Percentiles rank a stretch among this genome's conserved stretches.
phyloP scores from a whole-genome alignment of 192 early-diverging fungal species.

The Coemansia sp. region DNA sequence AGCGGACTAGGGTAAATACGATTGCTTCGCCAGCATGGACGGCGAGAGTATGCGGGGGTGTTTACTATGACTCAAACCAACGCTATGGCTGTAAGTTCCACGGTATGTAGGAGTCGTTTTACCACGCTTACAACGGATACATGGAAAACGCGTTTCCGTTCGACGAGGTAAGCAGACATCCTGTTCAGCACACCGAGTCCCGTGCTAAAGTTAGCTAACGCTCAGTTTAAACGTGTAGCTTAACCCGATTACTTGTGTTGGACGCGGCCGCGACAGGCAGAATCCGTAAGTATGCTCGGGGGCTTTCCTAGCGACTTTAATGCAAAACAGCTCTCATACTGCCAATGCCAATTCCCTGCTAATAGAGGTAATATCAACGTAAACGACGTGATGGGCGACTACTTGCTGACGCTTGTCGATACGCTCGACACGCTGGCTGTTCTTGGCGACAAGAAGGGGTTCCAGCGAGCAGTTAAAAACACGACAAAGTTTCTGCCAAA shows the following conservation, averaged over 20 bases:
- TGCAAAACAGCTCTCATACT: background rate
- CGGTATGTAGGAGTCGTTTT: conserved; percentile 54
- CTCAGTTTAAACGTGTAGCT: conserved; percentile 41
- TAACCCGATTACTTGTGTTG: conserved; percentile 78
- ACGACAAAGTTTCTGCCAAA: conserved; percentile 60
- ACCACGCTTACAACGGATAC: conserved; percentile 78
- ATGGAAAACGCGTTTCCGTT: conserved; percentile 82
- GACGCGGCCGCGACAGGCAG: conserved; percentile 64
- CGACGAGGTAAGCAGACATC: conserved; percentile 61
- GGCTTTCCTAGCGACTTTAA: conserved; percentile 37
- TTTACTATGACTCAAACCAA: background rate
- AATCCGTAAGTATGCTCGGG: conserved; percentile 54
- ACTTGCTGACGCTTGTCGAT: conserved; percentile 90
- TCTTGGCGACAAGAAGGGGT: conserved; percentile 64
- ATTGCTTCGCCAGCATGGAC: background rate
- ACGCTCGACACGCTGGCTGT: conserved; percentile 82
- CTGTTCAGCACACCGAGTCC: background rate
- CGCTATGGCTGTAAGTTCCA: background rate
- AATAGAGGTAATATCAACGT: conserved; percentile 41
- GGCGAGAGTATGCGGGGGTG: background rate
- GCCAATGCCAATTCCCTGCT: background rate
- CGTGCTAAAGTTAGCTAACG: background rate
- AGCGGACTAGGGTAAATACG: conserved; percentile 15
- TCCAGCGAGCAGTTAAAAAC: conserved; percentile 63
- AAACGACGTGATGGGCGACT: conserved; percentile 97